Conservation (phyloP, 129 eudicot species). For the Calendula officinalis region DNA sequence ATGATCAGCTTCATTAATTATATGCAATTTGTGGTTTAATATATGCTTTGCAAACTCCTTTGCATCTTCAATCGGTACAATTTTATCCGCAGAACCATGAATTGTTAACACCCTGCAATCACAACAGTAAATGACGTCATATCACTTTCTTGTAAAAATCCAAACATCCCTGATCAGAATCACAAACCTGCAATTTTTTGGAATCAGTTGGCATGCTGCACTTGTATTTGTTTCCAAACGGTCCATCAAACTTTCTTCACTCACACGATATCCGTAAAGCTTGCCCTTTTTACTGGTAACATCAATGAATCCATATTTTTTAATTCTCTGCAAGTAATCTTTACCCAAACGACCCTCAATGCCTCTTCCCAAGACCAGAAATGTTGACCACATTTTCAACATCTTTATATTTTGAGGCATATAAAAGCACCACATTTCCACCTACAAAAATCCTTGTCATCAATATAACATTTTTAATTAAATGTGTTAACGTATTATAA, state of each 20-base stretch:
- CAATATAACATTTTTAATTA: constrained; percentile 7
- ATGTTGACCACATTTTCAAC: constrained; percentile 54
- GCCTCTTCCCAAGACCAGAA: constrained; percentile 64
- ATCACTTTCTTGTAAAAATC: not conserved
- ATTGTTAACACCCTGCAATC: constrained; percentile 62
- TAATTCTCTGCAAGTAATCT: constrained; percentile 48
- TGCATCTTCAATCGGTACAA: constrained; percentile 58
- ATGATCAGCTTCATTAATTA: constrained; percentile 77
- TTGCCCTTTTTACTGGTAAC: constrained; percentile 53
- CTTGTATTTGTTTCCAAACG: constrained; percentile 58
- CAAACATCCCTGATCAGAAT: not conserved
- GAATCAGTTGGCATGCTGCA: constrained; percentile 56
- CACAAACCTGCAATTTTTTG: constrained; percentile 63
- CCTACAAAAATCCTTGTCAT: constrained; percentile 38
- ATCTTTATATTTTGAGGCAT: constrained; percentile 54
- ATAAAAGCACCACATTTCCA: constrained; percentile 74
- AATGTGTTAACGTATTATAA: not conserved
- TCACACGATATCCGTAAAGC: constrained; percentile 54
- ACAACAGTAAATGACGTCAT: not conserved
- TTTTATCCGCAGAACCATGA: constrained; percentile 69
- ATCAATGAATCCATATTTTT: constrained; percentile 49
- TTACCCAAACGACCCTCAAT: constrained; percentile 73
- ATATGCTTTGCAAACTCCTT: constrained; percentile 50
- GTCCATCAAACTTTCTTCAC: constrained; percentile 66
- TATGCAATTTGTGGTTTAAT: constrained; percentile 49